Percentiles rank a stretch among this genome's conserved stretches.
Evolutionary conservation across 2,329 filamentous ascomycete species (phyloP).

Genomic region (Penicillium sp.): DNA sequence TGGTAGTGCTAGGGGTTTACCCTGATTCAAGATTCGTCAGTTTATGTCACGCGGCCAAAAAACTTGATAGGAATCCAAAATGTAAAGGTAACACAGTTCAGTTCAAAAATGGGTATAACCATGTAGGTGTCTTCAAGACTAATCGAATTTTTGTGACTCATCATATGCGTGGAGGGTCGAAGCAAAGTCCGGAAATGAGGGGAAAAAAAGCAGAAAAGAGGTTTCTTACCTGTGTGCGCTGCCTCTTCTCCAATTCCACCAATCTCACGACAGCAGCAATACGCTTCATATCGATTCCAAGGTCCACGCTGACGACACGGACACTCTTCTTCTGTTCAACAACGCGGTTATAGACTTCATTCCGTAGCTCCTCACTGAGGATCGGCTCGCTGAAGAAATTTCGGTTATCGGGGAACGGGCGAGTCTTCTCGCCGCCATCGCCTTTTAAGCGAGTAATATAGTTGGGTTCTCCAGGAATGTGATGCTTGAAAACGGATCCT

Average conservation of each 20-base stretch:
- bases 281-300: slow-evolving; percentile 76
- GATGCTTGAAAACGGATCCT: slow-evolving; percentile 32
- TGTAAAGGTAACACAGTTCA: slow-evolving; percentile 18
- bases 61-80: slow-evolving; percentile 1
- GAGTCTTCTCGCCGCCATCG: slow-evolving; percentile 22
- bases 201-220: slow-evolving; percentile 1
- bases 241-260: slow-evolving; percentile 80
- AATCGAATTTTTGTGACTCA: slow-evolving; percentile 85
- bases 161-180: slow-evolving; percentile 48
- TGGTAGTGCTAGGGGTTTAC: slow-evolving; percentile 70
- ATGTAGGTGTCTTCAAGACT: slow-evolving; percentile 96
- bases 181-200: neutral
- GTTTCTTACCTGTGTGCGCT: slow-evolving; percentile 67
- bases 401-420: slow-evolving; percentile 72
- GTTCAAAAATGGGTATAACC: slow-evolving; percentile 49
- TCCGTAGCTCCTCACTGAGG: slow-evolving; percentile 68
- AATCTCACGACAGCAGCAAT: slow-evolving; percentile 82
- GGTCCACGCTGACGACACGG: slow-evolving; percentile 72
- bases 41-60: slow-evolving; percentile 21
- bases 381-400: slow-evolving; percentile 70
- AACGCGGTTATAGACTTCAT: slow-evolving; percentile 70
- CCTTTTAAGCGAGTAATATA: slow-evolving; percentile 25
- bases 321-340: slow-evolving; percentile 65
- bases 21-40: slow-evolving; percentile 51
- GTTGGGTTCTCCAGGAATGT: slow-evolving; percentile 33